Conservation (phyloP, 2,329 filamentous ascomycete species). For the Massarina eburnea region DNA sequence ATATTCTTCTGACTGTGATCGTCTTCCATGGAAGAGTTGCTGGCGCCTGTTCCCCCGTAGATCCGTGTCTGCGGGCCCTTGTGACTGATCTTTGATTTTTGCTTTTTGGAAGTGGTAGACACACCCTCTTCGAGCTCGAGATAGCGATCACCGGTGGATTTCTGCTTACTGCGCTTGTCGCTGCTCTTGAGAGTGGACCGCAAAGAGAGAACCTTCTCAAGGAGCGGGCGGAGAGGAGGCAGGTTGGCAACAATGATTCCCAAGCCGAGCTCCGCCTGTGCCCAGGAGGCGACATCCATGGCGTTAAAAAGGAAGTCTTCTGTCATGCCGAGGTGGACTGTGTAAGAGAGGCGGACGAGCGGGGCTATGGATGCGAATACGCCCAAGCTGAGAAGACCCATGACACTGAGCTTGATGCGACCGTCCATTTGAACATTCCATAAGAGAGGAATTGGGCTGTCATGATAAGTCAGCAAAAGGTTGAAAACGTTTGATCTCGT, state of each 20-base stretch:
- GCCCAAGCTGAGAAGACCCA: slow-evolving; percentile 16
- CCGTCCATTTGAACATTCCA: slow-evolving; percentile 23
- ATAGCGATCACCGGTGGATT: too few species aligned
- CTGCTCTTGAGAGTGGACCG: slow-evolving; percentile 9
- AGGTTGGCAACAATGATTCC: slow-evolving; percentile 16
- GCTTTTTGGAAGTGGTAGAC: too few species aligned
- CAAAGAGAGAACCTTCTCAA: slow-evolving; percentile 13
- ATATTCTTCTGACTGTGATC: too few species aligned
- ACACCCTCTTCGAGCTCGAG: too few species aligned
- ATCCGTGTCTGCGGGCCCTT: too few species aligned
- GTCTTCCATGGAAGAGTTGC: too few species aligned
- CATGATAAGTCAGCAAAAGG: too few species aligned
- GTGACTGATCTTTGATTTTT: too few species aligned
- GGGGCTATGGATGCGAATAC: slow-evolving; percentile 24
- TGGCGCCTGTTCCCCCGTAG: too few species aligned
- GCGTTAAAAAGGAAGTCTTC: slow-evolving; percentile 13
- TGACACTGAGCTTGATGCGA: slow-evolving; percentile 21
- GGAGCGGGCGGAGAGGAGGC: slow-evolving; percentile 12
- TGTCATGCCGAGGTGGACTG: slow-evolving; percentile 29
- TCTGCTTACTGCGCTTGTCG: too few species aligned
- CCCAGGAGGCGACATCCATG: slow-evolving; percentile 17
- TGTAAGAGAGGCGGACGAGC: slow-evolving; percentile 41
- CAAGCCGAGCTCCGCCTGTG: slow-evolving; percentile 13
- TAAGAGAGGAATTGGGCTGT: too few species aligned
- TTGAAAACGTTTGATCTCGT: too few species aligned